Evolutionary conservation across 2,329 filamentous ascomycete species (phyloP).

Genomic region (Scedosporium apiospermum): DNA sequence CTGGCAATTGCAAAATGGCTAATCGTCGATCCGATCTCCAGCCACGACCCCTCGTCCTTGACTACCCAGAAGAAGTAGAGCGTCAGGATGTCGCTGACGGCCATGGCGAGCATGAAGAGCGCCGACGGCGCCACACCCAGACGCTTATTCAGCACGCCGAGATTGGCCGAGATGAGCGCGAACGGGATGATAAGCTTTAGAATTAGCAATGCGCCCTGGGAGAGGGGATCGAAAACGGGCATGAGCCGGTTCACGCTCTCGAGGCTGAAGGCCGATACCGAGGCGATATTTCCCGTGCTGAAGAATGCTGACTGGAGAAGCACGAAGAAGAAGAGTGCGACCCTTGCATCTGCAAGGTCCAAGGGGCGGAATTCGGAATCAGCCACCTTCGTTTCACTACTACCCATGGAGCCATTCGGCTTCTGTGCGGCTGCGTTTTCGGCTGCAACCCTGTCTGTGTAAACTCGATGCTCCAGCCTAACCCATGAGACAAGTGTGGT

Average conservation of each 20-base stretch:
- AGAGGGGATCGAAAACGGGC: conserved; percentile 89
- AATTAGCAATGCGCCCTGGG: conserved; percentile 76
- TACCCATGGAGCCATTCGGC: not conserved
- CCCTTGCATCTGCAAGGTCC: conserved; percentile 72
- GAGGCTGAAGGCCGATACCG: conserved; percentile 84
- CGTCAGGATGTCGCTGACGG: conserved; percentile 81
- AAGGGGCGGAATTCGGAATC: conserved; percentile 50
- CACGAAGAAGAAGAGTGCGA: conserved; percentile 90
- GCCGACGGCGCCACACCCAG: conserved; percentile 79
- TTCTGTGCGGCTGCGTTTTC: not conserved
- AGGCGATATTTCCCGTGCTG: conserved; percentile 92
- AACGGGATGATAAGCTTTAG: conserved; percentile 92
- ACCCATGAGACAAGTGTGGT: conserved; percentile 80
- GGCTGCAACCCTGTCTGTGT: conserved; percentile 12
- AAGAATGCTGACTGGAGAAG: conserved; percentile 95
- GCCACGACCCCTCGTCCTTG: conserved; percentile 89
- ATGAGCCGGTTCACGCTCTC: conserved; percentile 82
- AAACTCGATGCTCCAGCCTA: conserved; percentile 71
- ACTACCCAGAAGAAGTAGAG: conserved; percentile 98
- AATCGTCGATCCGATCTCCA: conserved; percentile 96
- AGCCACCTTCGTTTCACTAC: conserved; percentile 9
- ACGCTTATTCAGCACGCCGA: conserved; percentile 83
- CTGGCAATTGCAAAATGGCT: conserved; percentile 93
- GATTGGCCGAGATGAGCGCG: conserved; percentile 79
- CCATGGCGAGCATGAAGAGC: conserved; percentile 91